phyloP scores from a whole-genome alignment of 2,329 filamentous ascomycete species.

The Trichoderma oligosporum region DNA sequence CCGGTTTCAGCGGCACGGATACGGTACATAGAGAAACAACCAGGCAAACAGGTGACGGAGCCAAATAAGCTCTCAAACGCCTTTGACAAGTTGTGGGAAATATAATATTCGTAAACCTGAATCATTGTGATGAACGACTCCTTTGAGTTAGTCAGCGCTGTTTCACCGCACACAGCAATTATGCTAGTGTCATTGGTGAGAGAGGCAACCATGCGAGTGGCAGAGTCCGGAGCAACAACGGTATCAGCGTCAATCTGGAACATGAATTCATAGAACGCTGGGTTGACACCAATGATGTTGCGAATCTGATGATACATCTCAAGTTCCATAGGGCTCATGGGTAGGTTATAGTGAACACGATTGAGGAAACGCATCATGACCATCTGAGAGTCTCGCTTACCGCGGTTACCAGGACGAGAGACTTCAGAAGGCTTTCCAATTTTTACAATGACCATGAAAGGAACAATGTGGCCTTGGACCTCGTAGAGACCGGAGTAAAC shows the following conservation, averaged over 20 bases:
- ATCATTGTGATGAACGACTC: slow-evolving; percentile 97
- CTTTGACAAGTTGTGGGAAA: slow-evolving; percentile 94
- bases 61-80: slow-evolving; percentile 97
- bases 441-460: slow-evolving; percentile 95
- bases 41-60: slow-evolving; percentile 93
- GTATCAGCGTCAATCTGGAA: slow-evolving; percentile 97
- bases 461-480: slow-evolving; percentile 95
- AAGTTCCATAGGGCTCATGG: slow-evolving; percentile 94
- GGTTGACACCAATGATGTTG: slow-evolving; percentile 98
- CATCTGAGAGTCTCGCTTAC: slow-evolving; percentile 99
- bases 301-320: slow-evolving; percentile 99
- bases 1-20: slow-evolving; percentile 90
- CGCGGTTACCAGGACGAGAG: slow-evolving; percentile 89
- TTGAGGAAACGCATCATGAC: slow-evolving; percentile 98
- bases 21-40: slow-evolving; percentile 99
- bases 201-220: slow-evolving; percentile 84
- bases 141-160: slow-evolving; percentile 87
- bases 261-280: slow-evolving; percentile 96
- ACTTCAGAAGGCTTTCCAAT: slow-evolving; percentile 97
- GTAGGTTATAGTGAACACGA: slow-evolving; percentile 92
- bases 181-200: slow-evolving; percentile 89
- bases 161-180: slow-evolving; percentile 95
- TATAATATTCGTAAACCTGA: slow-evolving; percentile 99
- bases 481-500: slow-evolving; percentile 97
- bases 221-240: slow-evolving; percentile 83